phyloP scores from a whole-genome alignment of 805 yeast genomes.

The Yamadazyma takamatsuzukensis region DNA sequence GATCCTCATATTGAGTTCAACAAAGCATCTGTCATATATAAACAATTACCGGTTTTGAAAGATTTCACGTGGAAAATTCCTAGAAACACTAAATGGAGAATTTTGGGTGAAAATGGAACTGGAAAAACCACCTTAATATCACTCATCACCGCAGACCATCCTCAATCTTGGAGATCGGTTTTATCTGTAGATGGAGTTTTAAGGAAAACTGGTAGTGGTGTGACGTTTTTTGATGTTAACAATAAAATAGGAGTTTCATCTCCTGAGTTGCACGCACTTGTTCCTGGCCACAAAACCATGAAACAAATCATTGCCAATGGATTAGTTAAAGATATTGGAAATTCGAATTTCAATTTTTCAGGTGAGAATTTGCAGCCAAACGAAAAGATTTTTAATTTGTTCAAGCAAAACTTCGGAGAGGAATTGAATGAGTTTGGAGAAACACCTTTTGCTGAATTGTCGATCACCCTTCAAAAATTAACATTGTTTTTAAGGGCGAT shows the following conservation, averaged over 20 bases:
- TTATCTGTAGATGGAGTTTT: constrained; percentile 62
- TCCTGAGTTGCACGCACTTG: constrained; percentile 90
- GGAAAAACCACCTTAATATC: constrained; percentile 90
- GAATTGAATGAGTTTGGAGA: constrained; percentile 35
- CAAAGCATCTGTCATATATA: constrained; percentile 62
- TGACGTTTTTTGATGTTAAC: constrained; percentile 76
- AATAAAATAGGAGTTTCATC: constrained; percentile 79
- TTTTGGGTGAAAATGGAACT: constrained; percentile 85
- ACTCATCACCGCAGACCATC: constrained; percentile 89
- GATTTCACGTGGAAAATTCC: constrained; percentile 64
- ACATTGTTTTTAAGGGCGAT: constrained; percentile 73
- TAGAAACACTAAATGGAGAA: constrained; percentile 81
- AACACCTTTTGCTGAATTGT: constrained; percentile 47
- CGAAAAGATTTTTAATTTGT: constrained; percentile 4
- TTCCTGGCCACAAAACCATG: constrained; percentile 55
- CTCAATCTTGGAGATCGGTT: constrained; percentile 85
- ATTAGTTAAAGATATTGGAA: constrained; percentile 53
- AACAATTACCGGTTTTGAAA: constrained; percentile 55
- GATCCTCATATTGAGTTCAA: constrained; percentile 43
- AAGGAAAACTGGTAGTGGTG: constrained; percentile 67
- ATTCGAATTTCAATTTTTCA: constrained; percentile 45
- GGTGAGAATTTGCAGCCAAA: constrained; percentile 24
- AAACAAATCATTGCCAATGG: constrained; percentile 69
- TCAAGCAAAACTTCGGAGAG: too few relatives aligned
- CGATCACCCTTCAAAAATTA: constrained; percentile 74